Percentiles rank a stretch among this genome's conserved stretches.
phyloP scores from a whole-genome alignment of 2,329 filamentous ascomycete genomes.

The Pseudogymnoascus sp. region DNA sequence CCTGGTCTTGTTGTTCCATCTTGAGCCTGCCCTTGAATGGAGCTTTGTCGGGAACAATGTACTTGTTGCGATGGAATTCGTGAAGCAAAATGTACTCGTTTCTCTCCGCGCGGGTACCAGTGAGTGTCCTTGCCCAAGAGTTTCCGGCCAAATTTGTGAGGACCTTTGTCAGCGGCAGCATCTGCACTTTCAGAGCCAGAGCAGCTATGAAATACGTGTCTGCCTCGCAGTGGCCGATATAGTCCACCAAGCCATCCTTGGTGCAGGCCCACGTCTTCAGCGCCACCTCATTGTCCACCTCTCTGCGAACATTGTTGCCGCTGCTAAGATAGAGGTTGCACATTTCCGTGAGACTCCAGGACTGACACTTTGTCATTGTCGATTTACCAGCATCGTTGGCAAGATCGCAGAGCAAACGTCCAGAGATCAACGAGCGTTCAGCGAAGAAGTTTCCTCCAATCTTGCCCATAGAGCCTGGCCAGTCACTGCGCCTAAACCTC shows the following conservation, averaged over 20 bases:
- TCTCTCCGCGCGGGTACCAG: constrained; percentile 89
- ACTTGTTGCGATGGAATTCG: constrained; percentile 94
- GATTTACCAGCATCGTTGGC: constrained; percentile 97
- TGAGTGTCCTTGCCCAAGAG: constrained; percentile 93
- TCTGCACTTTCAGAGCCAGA: constrained; percentile 78
- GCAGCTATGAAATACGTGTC: constrained; percentile 96
- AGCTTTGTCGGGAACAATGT: constrained; percentile 94
- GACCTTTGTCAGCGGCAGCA: constrained; percentile 88
- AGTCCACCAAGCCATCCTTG: constrained; percentile 82
- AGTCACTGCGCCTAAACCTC: constrained; percentile 70
- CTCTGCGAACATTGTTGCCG: constrained; percentile 62
- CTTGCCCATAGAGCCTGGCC: constrained; percentile 81
- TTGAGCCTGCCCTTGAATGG: constrained; percentile 68
- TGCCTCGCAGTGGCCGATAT: constrained; percentile 85
- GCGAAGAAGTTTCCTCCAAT: constrained; percentile 85
- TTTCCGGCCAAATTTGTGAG: constrained; percentile 95
- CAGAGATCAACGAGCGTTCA: constrained; percentile 81
- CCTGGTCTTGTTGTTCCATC: constrained; percentile 59
- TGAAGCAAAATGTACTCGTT: constrained; percentile 99
- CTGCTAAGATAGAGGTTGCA: constrained; percentile 73
- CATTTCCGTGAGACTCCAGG: constrained; percentile 98
- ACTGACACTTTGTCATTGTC: constrained; percentile 93
- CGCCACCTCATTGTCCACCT: constrained; percentile 81
- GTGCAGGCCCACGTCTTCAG: constrained; percentile 80
- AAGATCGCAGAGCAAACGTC: constrained; percentile 84